Conservation (phyloP, 108 stramenopile genomes). For the Cyclotella cryptica region DNA sequence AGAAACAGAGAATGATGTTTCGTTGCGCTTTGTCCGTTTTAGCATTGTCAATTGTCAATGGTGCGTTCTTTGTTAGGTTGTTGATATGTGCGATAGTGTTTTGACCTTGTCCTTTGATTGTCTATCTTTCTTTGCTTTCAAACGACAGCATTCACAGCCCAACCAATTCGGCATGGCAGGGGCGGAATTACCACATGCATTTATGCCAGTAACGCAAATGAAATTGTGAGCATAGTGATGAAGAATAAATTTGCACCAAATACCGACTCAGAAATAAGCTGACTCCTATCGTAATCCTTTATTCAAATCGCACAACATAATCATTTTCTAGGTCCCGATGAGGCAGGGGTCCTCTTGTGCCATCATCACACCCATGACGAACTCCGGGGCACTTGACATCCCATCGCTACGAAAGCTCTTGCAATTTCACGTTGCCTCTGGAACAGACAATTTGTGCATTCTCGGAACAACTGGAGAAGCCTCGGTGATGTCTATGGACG, state of each 20-base stretch:
- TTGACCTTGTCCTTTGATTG: background rate
- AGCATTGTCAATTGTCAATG: conserved; percentile 1
- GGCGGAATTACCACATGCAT: background rate
- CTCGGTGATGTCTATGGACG: conserved; percentile 75
- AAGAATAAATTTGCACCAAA: no score
- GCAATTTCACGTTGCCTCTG: conserved; percentile 74
- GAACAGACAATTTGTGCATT: conserved; percentile 89
- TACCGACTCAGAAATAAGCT: background rate
- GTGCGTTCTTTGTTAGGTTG: background rate
- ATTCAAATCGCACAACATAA: background rate
- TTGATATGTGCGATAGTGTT: no score
- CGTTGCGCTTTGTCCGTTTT: background rate
- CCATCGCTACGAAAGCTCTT: conserved; percentile 69
- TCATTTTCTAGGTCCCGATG: conserved; percentile 32
- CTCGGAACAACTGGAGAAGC: conserved; percentile 96
- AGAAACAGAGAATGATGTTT: background rate
- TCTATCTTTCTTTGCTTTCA: background rate
- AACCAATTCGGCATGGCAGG: background rate
- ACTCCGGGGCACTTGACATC: conserved; percentile 76
- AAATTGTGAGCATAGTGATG: conserved; percentile 7
- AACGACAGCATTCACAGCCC: conserved; percentile 8
- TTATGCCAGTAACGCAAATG: conserved; percentile 18
- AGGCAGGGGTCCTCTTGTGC: conserved; percentile 82
- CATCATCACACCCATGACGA: conserved; percentile 88
- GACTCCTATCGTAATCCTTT: background rate